Conservation (phyloP, 768 basidiomycete species). For the Trametes punicea region DNA sequence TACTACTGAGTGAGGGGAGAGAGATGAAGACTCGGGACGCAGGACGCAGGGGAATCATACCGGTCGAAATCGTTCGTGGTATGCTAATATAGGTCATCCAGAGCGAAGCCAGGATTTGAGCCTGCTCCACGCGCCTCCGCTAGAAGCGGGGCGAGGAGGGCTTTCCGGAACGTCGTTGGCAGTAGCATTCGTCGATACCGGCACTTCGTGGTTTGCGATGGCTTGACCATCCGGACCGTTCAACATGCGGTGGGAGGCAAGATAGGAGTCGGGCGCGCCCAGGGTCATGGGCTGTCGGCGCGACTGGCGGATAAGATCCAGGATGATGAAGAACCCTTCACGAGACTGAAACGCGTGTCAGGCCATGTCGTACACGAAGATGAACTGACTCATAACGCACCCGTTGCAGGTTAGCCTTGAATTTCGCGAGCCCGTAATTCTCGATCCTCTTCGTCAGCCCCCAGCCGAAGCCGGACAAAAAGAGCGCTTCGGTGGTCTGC, state of each 20-base stretch:
- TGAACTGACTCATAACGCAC: conserved; percentile 39
- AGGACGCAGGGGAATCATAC: background rate
- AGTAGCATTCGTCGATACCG: conserved; percentile 1
- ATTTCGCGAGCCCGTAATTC: conserved; percentile 76
- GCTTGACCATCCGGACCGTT: conserved; percentile 11
- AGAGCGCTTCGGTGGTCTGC: conserved; percentile 83
- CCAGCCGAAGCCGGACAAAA: conserved; percentile 90
- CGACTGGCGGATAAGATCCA: conserved; percentile 75
- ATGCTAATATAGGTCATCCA: conserved; percentile 4
- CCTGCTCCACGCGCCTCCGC: conserved; percentile 36
- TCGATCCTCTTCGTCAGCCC: conserved; percentile 86
- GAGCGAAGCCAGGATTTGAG: conserved; percentile 42
- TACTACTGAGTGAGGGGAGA: conserved; percentile 9
- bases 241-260: conserved; percentile 24
- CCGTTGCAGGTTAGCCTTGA: conserved; percentile 84
- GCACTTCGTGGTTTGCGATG: conserved; percentile 3
- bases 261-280: conserved; percentile 35
- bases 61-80: background rate
- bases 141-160: background rate
- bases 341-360: conserved; percentile 55
- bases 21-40: background rate
- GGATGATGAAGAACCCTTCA: conserved; percentile 81
- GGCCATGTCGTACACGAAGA: conserved; percentile 4
- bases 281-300: conserved; percentile 54
- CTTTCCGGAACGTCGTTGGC: background rate